Percentiles rank a stretch among this genome's conserved stretches.
phyloP scores from a whole-genome alignment of 768 basidiomycete genomes.

The Tylopilus balloui region DNA sequence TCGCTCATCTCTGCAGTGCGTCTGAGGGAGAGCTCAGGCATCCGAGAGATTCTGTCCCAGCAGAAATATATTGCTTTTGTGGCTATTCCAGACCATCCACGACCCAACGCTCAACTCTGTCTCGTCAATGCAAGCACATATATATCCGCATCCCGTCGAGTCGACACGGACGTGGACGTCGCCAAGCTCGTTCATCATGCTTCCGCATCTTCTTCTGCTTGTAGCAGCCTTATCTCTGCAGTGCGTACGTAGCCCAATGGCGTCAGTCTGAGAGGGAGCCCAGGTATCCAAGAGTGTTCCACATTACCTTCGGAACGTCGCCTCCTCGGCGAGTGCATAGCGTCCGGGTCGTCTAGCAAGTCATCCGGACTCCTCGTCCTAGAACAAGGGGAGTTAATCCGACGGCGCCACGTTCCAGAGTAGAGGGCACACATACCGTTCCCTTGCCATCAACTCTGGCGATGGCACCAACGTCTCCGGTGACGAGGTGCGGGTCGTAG shows the following conservation, averaged over 20 bases:
- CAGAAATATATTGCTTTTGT: too few species aligned
- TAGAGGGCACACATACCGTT: neutral
- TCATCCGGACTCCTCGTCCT: neutral
- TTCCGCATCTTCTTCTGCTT: neutral
- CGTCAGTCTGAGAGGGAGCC: neutral
- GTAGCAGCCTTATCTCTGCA: neutral
- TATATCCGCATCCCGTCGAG: too few species aligned
- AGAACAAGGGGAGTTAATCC: neutral
- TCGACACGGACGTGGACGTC: too few species aligned
- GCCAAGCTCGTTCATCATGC: neutral
- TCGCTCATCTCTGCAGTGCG: too few species aligned
- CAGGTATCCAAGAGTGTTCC: neutral
- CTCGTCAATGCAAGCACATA: too few species aligned
- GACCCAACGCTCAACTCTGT: too few species aligned
- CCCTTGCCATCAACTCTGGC: neutral
- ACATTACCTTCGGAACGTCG: conserved; percentile 1
- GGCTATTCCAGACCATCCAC: too few species aligned
- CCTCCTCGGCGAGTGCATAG: neutral
- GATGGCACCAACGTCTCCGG: neutral
- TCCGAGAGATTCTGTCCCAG: too few species aligned
- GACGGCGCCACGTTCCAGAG: too few species aligned
- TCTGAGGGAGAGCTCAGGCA: too few species aligned
- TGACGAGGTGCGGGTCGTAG: neutral
- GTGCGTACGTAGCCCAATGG: neutral
- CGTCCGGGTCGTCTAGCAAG: neutral